phyloP scores from a whole-genome alignment of 257 asterid species.

The Forsythia suspensa region DNA sequence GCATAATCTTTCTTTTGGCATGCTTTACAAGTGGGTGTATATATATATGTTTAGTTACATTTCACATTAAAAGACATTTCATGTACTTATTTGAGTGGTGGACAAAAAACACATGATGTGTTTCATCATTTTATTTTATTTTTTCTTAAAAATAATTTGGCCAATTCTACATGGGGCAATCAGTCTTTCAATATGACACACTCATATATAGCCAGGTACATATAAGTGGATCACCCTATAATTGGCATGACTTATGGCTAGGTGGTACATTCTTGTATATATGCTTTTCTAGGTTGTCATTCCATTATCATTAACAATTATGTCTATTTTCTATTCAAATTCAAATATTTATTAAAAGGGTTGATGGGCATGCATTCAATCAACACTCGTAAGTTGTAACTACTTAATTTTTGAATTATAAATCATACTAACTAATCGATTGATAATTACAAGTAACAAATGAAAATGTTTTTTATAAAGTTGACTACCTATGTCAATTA shows the following conservation, averaged over 20 bases:
- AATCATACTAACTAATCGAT: slow-evolving; percentile 3
- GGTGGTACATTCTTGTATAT: slow-evolving; percentile 13
- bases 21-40: background rate
- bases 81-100: slow-evolving; percentile 23
- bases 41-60: background rate
- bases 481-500: background rate
- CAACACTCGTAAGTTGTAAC: slow-evolving; percentile 31
- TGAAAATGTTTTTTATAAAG: background rate
- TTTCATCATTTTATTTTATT: slow-evolving; percentile 8
- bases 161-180: slow-evolving; percentile 9
- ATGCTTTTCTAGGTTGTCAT: slow-evolving; percentile 26
- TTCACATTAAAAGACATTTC: slow-evolving; percentile 19
- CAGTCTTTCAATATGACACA: slow-evolving; percentile 6
- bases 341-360: background rate
- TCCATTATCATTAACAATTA: background rate
- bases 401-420: background rate
- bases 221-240: slow-evolving; percentile 12
- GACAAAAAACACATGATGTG: slow-evolving; percentile 41
- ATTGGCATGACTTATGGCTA: background rate
- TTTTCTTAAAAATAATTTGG: background rate
- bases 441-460: background rate
- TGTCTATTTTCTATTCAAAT: slow-evolving; percentile 5
- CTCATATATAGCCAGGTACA: background rate
- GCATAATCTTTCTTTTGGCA: background rate
- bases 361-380: slow-evolving; percentile 13